Percentiles rank a stretch among this genome's conserved stretches.
phyloP scores from a whole-genome alignment of 768 basidiomycete genomes.

The Kwoniella sp. region DNA sequence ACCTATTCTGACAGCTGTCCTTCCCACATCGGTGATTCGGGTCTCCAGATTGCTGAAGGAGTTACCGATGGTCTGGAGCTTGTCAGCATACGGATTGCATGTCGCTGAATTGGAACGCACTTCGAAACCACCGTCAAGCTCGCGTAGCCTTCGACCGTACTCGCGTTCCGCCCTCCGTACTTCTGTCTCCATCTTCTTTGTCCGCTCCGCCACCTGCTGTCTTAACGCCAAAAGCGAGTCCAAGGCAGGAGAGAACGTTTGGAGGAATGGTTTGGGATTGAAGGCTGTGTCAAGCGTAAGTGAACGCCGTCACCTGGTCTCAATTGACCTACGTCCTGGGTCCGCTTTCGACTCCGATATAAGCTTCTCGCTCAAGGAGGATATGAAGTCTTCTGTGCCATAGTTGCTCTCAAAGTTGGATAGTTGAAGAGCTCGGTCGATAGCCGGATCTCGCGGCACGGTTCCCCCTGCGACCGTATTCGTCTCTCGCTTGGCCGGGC shows the following conservation, averaged over 20 bases:
- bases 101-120: slow-evolving; percentile 53
- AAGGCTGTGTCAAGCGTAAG: slow-evolving; percentile 58
- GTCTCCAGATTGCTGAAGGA: slow-evolving; percentile 86
- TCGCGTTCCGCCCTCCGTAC: slow-evolving; percentile 84
- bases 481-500: slow-evolving; percentile 22
- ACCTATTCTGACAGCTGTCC: slow-evolving; percentile 92
- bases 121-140: slow-evolving; percentile 89
- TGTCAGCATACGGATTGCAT: neutral
- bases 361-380: slow-evolving; percentile 76
- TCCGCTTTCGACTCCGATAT: slow-evolving; percentile 78
- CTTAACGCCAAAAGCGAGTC: slow-evolving; percentile 81
- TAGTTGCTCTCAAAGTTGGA: slow-evolving; percentile 51
- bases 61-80: slow-evolving; percentile 68
- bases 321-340: slow-evolving; percentile 65
- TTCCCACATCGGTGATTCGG: slow-evolving; percentile 86
- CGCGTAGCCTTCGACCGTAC: slow-evolving; percentile 89
- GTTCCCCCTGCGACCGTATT: neutral
- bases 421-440: slow-evolving; percentile 52
- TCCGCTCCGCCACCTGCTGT: slow-evolving; percentile 83
- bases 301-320: too few species aligned
- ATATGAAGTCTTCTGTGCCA: slow-evolving; percentile 84
- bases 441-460: slow-evolving; percentile 53
- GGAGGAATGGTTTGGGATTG: slow-evolving; percentile 86
- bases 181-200: slow-evolving; percentile 86
- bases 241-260: slow-evolving; percentile 84